phyloP scores from a whole-genome alignment of 2,329 filamentous ascomycete species.

The Fusarium acutatum region DNA sequence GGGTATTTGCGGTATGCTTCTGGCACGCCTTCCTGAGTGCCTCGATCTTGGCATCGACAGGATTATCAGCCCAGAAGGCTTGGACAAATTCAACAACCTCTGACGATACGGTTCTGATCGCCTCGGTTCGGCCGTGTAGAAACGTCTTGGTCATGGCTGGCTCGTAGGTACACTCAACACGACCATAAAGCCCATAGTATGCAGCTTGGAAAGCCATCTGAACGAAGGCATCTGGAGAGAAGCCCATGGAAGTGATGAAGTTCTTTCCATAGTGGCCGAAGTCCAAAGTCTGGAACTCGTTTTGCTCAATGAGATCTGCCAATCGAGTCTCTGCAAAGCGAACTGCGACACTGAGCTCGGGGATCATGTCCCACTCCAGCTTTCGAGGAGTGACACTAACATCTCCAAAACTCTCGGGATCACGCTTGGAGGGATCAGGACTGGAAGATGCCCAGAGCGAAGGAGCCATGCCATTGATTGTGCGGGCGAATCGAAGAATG shows the following conservation, averaged over 20 bases:
- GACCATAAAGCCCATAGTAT: constrained; percentile 95
- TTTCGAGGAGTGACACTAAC: constrained; percentile 95
- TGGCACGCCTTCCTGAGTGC: constrained; percentile 84
- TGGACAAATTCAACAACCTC: constrained; percentile 90
- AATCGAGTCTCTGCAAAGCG: constrained; percentile 95
- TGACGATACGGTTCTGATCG: constrained; percentile 83
- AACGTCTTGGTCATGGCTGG: constrained; percentile 98
- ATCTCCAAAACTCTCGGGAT: constrained; percentile 90
- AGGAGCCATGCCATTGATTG: constrained; percentile 93
- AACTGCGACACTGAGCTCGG: constrained; percentile 88
- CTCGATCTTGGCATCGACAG: constrained; percentile 83
- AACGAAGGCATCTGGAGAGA: constrained; percentile 96
- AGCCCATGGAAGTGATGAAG: constrained; percentile 96
- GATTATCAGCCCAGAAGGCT: constrained; percentile 93
- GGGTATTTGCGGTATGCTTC: constrained; percentile 81
- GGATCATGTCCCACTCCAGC: constrained; percentile 96
- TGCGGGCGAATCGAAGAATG: constrained; percentile 91
- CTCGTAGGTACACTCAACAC: constrained; percentile 95
- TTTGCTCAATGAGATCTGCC: constrained; percentile 94
- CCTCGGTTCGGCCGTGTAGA: constrained; percentile 93
- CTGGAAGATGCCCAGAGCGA: constrained; percentile 90
- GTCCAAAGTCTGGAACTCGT: constrained; percentile 93
- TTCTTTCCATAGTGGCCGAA: constrained; percentile 93
- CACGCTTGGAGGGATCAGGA: constrained; percentile 91
- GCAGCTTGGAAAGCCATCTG: constrained; percentile 99